A percentile compares a stretch with the other conserved stretches of the same genome.
Conservation (phyloP, 2,329 filamentous ascomycete genomes). For the Hortaea werneckii region DNA sequence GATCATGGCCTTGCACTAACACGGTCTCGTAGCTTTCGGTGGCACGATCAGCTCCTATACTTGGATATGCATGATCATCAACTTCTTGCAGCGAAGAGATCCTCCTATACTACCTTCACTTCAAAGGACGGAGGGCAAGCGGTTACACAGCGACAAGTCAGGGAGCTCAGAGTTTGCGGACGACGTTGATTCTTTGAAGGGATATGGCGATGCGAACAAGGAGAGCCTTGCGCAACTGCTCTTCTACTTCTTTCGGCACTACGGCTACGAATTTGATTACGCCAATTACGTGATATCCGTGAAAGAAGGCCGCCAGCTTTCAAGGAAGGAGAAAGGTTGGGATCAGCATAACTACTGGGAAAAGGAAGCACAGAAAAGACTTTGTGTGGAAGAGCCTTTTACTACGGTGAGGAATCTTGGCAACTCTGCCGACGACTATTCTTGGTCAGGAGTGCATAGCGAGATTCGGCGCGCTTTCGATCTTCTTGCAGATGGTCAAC, state of each 20-base stretch:
- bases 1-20: conserved; percentile 5
- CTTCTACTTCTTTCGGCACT: conserved; percentile 92
- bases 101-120: conserved; percentile 78
- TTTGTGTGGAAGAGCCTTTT: conserved; percentile 96
- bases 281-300: conserved; percentile 77
- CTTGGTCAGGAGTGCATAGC: conserved; percentile 80
- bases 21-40: conserved; percentile 57
- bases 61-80: conserved; percentile 98
- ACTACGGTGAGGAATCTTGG: conserved; percentile 81
- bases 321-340: conserved; percentile 84
- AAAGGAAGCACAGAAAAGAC: conserved; percentile 52
- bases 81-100: conserved; percentile 80
- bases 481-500: conserved; percentile 59
- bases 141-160: conserved; percentile 52
- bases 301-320: conserved; percentile 65
- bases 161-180: conserved; percentile 73
- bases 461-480: conserved; percentile 86
- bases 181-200: conserved; percentile 60
- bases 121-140: conserved; percentile 60
- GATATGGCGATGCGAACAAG: conserved; percentile 69
- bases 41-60: conserved; percentile 96
- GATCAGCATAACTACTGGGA: conserved; percentile 44
- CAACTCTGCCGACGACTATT: conserved; percentile 92
- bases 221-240: conserved; percentile 76
- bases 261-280: conserved; percentile 88